Evolutionary conservation across 805 yeast species (phyloP).

Genomic region (Metschnikowia kunwiensis): DNA sequence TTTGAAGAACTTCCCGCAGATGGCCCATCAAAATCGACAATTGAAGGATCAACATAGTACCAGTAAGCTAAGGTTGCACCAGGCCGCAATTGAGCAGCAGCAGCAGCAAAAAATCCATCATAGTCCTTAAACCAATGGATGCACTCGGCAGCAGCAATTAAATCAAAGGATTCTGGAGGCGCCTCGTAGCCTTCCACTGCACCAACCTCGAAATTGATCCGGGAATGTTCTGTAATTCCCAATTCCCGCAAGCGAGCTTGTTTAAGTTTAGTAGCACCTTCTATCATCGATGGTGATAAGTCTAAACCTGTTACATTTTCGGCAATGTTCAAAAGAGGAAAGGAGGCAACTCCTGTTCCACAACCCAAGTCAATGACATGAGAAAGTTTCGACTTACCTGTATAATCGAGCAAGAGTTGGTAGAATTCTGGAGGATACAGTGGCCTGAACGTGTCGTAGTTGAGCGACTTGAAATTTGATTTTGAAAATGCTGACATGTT

Average conservation of each 20-base stretch:
- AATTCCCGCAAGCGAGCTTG: constrained; percentile 23
- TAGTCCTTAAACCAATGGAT: constrained; percentile 23
- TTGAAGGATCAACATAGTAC: constrained; percentile 28
- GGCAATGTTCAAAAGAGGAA: constrained; percentile 40
- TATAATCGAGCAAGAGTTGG: constrained; percentile 26
- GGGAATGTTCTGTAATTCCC: constrained; percentile 23
- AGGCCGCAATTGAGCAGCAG: constrained; percentile 14
- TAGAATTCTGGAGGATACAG: constrained; percentile 41
- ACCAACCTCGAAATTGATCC: constrained; percentile 32
- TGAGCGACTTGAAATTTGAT: constrained; percentile 14
- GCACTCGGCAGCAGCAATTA: constrained; percentile 21
- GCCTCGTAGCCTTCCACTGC: constrained; percentile 32
- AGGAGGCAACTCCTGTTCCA: constrained; percentile 53
- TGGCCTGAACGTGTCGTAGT: constrained; percentile 37
- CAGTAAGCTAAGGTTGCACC: constrained; percentile 21
- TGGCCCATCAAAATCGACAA: constrained; percentile 26
- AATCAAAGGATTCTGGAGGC: constrained; percentile 14
- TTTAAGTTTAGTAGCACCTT: constrained; percentile 36
- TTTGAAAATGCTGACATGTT: constrained; percentile 19
- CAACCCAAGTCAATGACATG: constrained; percentile 46
- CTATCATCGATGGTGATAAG: constrained; percentile 46
- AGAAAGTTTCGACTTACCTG: constrained; percentile 17
- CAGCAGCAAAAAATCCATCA: constrained; percentile 15
- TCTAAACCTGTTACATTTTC: constrained; percentile 45
- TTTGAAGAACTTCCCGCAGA: constrained; percentile 14